Evolutionary conservation across 108 stramenopile species (phyloP).

Genomic region (Cyclotella choctawhatcheeana): DNA sequence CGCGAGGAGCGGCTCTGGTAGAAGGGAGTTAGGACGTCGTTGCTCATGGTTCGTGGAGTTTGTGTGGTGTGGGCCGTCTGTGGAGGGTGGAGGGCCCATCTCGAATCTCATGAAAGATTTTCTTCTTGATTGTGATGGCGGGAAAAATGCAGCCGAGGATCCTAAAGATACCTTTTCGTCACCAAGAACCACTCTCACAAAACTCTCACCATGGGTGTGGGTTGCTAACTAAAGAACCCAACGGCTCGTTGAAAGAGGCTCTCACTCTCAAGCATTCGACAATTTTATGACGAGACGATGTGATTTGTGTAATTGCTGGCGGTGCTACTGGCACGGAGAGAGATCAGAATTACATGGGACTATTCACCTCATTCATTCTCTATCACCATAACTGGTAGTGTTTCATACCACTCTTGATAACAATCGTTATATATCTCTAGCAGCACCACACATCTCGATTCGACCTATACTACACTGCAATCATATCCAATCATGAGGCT

Average conservation of each 20-base stretch:
- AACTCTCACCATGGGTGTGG: not conserved
- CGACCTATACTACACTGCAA: not conserved
- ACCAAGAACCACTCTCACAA: not conserved
- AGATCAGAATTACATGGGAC: not conserved
- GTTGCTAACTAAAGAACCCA: not conserved
- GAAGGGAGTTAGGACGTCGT: constrained; percentile 34
- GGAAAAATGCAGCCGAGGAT: not conserved
- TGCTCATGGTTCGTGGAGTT: too few species aligned
- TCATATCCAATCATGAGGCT: not conserved
- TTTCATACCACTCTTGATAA: not conserved
- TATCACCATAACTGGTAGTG: too few species aligned
- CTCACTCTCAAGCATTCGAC: not conserved
- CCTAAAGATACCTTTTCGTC: not conserved
- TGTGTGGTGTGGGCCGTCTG: too few species aligned
- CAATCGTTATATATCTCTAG: not conserved
- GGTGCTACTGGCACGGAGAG: not conserved
- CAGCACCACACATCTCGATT: not conserved
- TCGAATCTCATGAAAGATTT: too few species aligned
- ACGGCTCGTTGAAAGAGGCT: not conserved
- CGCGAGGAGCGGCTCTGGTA: constrained; percentile 31
- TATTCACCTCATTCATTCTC: too few species aligned
- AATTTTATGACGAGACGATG: not conserved
- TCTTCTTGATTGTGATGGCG: not conserved
- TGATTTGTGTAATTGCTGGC: not conserved
- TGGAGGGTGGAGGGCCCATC: too few species aligned